Evolutionary conservation across 106 monocot species (phyloP), one percentile per base, ranked within the genome.

Genomic region (Dioscorea alata): DNA sequence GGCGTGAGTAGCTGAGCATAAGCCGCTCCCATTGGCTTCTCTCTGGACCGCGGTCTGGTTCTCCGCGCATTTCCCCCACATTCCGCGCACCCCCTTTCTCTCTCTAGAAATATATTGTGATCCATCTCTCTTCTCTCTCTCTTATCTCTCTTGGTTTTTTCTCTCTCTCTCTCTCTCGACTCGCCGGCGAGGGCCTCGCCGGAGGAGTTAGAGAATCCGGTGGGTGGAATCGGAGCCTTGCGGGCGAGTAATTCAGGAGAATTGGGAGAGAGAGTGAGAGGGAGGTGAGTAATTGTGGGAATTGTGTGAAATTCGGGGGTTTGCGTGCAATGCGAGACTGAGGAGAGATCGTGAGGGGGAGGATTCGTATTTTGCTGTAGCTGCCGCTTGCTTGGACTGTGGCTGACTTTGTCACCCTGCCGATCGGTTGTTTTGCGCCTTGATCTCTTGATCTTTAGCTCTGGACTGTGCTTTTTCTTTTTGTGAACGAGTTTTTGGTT

Each of bases 291-390:
- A 54, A 19, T 0, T 5, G 54, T 16, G 54, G 19, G 54, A 19
- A 19, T 18, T 16, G 19, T 16, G 54, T 54, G 54, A 54, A 13
- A 19, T 16, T 16, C 54, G 49, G 31, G 61, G 62, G 59, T 25
- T 63, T 72, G 72, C 72, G 61, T 72, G 72, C 63, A 72, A 72
- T 72, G 72, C 72, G 51, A 51, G 63, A n/a, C 15, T 5, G 15
- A 14, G 54, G 54, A 54, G 54, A 54, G 63, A 72, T 72, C 62
- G 48, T 20, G 72, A 72, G 49, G 53, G 4, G 54, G 54, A 63
- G 50, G 25, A 33, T 33, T 63, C 72, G 24, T 62, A 42, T 6
- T 10, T 42, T 42, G 42, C 42, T 42, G 42, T 42, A 42, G 42
- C 42, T 42, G 6, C 42, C 6, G 6, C 5, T 2, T 0, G 42